Base-by-base conservation (phyloP, 805 yeast species). In the Helenozyma rhizophorensis region DNA sequence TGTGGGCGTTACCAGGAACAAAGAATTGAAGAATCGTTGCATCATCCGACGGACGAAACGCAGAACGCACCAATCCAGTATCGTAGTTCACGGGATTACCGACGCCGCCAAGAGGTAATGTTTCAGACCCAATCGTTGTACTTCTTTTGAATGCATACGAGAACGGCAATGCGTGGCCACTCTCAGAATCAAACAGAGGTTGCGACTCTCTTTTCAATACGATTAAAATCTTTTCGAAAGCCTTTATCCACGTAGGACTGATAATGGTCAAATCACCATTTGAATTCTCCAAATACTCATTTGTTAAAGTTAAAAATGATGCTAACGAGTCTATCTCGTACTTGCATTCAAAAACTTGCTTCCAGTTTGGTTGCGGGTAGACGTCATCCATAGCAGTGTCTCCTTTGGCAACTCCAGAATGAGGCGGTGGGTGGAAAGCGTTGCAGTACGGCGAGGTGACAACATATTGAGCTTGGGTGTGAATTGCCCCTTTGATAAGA, bases 21-120 rank as follows among this genome's bases (percentile, higher is more conserved):
- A 87, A 83, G 37, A 80, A 77, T 54, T 84, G 95, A 40, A 71
- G 72, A n/a, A 79, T 74, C 25, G 87, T 76, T 1, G 94, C 86
- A 57, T 86, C 96, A 54, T 86, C 96, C 13, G 90, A 80, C 7
- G 96, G 96, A 45, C 96, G 62, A 53, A 86, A 86, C 0, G 94
- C 89, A 4, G 89, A 80, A 30, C 94, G 65, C n/a, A 85, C 63
- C 40, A 86, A 62, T 0, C 90, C 88, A 0, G 85, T 79, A 23
- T 71, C 75, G 34, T 51, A 70, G 38, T 79, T 80, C 1, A 83
- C 89, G 0, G 96, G 96, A 50, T 85, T 83, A 1, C 96, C 96
- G 1, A 73, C 71, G 1, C 96, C 96, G 1, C 74, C 73, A 28
- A 86, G 62, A 2, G 88, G 79, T 35, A 84, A 69, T 0, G 96